A percentile compares a stretch with the other conserved stretches of the same genome.
phyloP scores from a whole-genome alignment of 2,329 filamentous ascomycete species.

The Cercospora canescens region DNA sequence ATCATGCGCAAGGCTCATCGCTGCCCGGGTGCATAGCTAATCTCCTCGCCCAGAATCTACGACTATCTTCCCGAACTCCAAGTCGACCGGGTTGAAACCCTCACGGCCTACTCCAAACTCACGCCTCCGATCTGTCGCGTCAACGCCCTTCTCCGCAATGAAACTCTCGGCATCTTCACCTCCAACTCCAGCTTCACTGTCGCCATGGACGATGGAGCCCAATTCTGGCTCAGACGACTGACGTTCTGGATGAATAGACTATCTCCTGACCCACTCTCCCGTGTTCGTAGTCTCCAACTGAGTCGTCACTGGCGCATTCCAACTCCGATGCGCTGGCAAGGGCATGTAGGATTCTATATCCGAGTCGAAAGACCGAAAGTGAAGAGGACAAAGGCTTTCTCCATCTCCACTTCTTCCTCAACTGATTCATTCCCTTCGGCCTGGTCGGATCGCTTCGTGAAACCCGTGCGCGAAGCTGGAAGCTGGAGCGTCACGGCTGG shows the following conservation, averaged over 20 bases:
- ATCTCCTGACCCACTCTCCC: slow-evolving; percentile 12
- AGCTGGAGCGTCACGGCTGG: slow-evolving; percentile 22
- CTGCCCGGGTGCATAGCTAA: not conserved
- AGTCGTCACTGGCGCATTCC: slow-evolving; percentile 27
- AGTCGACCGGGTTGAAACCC: slow-evolving; percentile 11
- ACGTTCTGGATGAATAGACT: slow-evolving; percentile 22
- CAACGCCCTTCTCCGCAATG: slow-evolving; percentile 20
- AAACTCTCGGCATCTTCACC: slow-evolving; percentile 29
- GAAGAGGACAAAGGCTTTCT: not conserved
- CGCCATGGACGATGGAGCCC: slow-evolving; percentile 20
- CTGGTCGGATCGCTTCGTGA: slow-evolving; percentile 17
- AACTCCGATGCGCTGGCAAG: slow-evolving; percentile 25
- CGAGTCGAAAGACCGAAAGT: slow-evolving; percentile 18
- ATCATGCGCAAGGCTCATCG: not conserved
- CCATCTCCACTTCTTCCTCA: not conserved
- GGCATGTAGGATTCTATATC: slow-evolving; percentile 33
- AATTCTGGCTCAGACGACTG: slow-evolving; percentile 13
- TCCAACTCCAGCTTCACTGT: slow-evolving; percentile 24
- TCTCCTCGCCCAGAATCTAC: slow-evolving; percentile 17
- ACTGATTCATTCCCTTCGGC: slow-evolving; percentile 10
- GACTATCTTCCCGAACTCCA: slow-evolving; percentile 23
- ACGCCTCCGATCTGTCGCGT: slow-evolving; percentile 29
- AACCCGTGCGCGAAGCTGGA: slow-evolving; percentile 7
- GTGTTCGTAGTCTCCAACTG: slow-evolving; percentile 25
- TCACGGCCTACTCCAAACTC: slow-evolving; percentile 19